phyloP scores from a whole-genome alignment of 371 early-diverging fungal species.

The Mortierella sp. region DNA sequence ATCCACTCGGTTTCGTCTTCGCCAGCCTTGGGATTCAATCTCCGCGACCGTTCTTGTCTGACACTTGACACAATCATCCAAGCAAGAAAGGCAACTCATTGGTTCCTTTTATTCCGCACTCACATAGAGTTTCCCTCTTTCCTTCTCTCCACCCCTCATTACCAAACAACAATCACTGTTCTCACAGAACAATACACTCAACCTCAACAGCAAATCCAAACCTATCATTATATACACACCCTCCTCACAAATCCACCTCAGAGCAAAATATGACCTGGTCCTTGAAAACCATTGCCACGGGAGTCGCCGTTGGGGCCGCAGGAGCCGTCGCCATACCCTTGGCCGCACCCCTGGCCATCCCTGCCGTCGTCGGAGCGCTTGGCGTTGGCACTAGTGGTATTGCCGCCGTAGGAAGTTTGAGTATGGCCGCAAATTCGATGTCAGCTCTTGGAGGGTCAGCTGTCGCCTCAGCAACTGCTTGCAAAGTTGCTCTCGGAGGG shows the following conservation, averaged over 20 bases:
- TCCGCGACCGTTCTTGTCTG: too few species aligned
- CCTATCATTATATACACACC: not conserved
- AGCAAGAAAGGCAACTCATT: too few species aligned
- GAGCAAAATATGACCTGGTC: too few species aligned
- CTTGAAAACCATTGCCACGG: not conserved
- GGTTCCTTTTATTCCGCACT: not conserved
- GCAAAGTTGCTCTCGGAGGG: slow-evolving; percentile 15
- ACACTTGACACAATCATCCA: too few species aligned
- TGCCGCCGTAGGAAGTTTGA: too few species aligned
- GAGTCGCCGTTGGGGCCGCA: not conserved
- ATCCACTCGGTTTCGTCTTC: too few species aligned
- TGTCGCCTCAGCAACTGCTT: too few species aligned
- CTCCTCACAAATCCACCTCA: not conserved
- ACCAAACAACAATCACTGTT: not conserved
- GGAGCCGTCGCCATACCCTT: not conserved
- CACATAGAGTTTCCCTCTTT: not conserved
- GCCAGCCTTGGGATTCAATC: too few species aligned
- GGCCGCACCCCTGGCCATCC: not conserved
- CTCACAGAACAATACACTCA: not conserved
- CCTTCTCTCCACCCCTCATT: not conserved
- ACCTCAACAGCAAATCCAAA: not conserved
- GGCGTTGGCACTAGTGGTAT: too few species aligned
- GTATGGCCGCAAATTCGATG: too few species aligned
- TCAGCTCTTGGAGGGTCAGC: too few species aligned
- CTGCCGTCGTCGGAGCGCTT: not conserved